A percentile compares a stretch with the other conserved stretches of the same genome.
These are phyloP conservation scores for Plasmodium gallinaceum DNA, from an alignment of 169 alveolate species.

Conservation along the genomic window DNA sequence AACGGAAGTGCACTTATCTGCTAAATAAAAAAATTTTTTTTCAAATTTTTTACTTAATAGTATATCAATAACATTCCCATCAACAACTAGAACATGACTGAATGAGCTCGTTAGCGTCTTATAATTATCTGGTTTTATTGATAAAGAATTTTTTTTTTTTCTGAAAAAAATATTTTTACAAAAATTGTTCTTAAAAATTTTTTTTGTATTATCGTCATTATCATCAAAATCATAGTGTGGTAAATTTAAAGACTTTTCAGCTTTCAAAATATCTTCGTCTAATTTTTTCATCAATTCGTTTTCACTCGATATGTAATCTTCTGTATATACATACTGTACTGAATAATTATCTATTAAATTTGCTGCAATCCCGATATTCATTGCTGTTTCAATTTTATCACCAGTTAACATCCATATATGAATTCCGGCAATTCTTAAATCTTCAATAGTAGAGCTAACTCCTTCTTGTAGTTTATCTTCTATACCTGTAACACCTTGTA, in stretches of 20 bases:
- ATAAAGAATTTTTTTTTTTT: slow-evolving; percentile 23
- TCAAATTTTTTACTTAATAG: slow-evolving; percentile 61
- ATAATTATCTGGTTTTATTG: slow-evolving; percentile 50
- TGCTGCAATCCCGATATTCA: slow-evolving; percentile 93
- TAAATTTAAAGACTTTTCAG: slow-evolving; percentile 47
- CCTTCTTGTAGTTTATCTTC: slow-evolving; percentile 97
- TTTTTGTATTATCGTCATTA: slow-evolving; percentile 2
- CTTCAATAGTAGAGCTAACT: slow-evolving; percentile 96
- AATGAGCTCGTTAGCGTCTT: slow-evolving; percentile 13
- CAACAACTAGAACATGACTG: slow-evolving; percentile 67
- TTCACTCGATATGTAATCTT: slow-evolving; percentile 52
- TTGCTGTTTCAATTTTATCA: slow-evolving; percentile 97
- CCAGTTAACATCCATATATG: slow-evolving; percentile 99
- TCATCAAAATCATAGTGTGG: slow-evolving; percentile 58
- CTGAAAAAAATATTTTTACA: slow-evolving; percentile 2
- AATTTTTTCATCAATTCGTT: slow-evolving; percentile 53
- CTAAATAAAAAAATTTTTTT: slow-evolving; percentile 77
- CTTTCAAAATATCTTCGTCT: slow-evolving; percentile 52
- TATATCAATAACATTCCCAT: slow-evolving; percentile 52
- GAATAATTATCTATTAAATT: slow-evolving; percentile 81
- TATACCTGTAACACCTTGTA: slow-evolving; percentile 97
- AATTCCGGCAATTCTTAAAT: slow-evolving; percentile 95
- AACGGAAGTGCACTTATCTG: slow-evolving; percentile 78
- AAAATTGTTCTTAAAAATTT: not conserved
- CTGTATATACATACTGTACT: slow-evolving; percentile 74